A percentile compares a stretch with the other conserved stretches of the same genome.
Conservation (phyloP, 2,329 filamentous ascomycete genomes). For the Calonectria pteridis region DNA sequence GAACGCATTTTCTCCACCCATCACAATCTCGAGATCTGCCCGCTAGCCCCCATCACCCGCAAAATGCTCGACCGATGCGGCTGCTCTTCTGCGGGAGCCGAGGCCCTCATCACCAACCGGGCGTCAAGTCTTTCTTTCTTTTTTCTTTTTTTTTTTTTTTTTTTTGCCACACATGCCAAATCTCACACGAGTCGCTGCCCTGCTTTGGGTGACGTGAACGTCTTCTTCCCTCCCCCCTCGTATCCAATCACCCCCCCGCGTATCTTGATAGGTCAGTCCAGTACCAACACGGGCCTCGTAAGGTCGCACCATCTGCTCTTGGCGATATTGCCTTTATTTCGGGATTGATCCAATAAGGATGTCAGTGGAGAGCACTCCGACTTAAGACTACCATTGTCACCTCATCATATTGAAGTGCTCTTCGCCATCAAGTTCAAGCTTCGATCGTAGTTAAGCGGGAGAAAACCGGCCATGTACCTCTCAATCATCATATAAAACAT, state of each 20-base stretch:
- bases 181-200: background rate
- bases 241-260: background rate
- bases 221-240: background rate
- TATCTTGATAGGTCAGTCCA: background rate
- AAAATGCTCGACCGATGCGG: background rate
- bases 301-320: background rate
- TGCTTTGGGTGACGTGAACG: background rate
- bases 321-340: background rate
- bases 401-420: background rate
- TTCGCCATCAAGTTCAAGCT: background rate
- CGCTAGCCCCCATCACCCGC: conserved; percentile 6
- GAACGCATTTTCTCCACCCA: conserved; percentile 28
- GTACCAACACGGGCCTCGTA: background rate
- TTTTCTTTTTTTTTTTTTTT: background rate
- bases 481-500: background rate
- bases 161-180: background rate
- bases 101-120: background rate
- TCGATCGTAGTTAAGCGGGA: too few species aligned
- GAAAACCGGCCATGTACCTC: background rate
- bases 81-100: background rate
- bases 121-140: background rate
- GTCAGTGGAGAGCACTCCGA: background rate
- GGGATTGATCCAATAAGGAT: background rate
- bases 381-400: background rate
- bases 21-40: conserved; percentile 19